Base-by-base conservation (phyloP, 202 grass and related monocot genomes). In the Brachypodium distachyon region DNA sequence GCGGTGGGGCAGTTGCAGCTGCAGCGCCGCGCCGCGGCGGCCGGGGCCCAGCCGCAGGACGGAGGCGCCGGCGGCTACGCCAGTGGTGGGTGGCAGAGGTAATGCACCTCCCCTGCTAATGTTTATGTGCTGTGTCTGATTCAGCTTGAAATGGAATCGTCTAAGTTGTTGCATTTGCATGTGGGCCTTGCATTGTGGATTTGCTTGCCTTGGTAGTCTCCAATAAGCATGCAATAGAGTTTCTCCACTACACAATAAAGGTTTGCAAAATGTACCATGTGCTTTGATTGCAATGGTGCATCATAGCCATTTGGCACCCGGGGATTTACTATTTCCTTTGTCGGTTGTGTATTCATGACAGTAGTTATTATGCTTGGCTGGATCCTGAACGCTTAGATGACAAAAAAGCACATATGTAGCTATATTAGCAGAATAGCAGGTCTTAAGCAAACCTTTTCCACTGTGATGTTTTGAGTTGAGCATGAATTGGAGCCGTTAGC, bases 81-180 rank as follows among this genome's bases (percentile, higher is more conserved):
- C 34, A 88, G 71, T 10, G 87, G 84, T 22, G 65, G 69, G 6
- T 96, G 78, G 81, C 81, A 85, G 70, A 87, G 89, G 93, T 92
- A 87, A 76, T 55, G 70, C 62, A 17, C 18, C 6, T 18, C 16
- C 23, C 36, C 59, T 59, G 6, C 38, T 81, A 10, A 11, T 74
- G 13, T 63, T 29, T 27, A 25, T 52, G 51, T 40, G 31, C 31
- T 7, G 36, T 44, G 32, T 68, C 37, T 27, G 16, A 50, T 27
- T 39, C 17, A 29, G 36, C 14, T 55, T 74, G 36, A 58, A 74
- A 57, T 58, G 43, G 65, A 70, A 41, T 11, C 14, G 51, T 28
- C 9, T 28, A 17, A 7, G 23, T 3, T 73, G 16, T 57, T 72
- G 48, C 32, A 37, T 72, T 72, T 56, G 33, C 37, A 74, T 58